These are phyloP conservation scores for Naganishia friedmannii DNA, from an alignment of 768 basidiomycete species.

Conservation along the genomic window DNA sequence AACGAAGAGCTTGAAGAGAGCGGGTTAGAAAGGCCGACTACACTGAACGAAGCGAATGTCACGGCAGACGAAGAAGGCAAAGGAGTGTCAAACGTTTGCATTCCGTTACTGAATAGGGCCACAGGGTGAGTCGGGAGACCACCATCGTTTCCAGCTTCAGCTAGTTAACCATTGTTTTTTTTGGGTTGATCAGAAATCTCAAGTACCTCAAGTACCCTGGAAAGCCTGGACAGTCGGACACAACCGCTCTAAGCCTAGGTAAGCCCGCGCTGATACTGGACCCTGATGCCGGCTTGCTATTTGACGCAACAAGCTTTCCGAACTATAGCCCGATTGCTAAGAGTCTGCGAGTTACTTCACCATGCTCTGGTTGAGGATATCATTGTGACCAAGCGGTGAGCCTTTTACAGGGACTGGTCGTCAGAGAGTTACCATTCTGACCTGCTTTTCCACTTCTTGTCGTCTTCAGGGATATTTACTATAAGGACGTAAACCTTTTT, in stretches of 20 bases:
- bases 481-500: slow-evolving; percentile 77
- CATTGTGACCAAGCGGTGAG: slow-evolving; percentile 16
- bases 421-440: neutral
- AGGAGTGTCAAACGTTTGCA: neutral
- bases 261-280: neutral
- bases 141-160: neutral
- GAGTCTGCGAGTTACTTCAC: slow-evolving; percentile 5
- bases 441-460: neutral
- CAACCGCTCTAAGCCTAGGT: slow-evolving; percentile 10
- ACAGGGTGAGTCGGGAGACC: neutral
- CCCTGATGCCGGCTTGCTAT: neutral
- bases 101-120: slow-evolving; percentile 11
- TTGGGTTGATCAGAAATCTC: neutral
- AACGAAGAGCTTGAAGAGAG: neutral
- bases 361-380: neutral
- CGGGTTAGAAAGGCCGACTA: neutral
- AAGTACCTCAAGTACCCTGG: slow-evolving; percentile 15
- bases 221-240: neutral
- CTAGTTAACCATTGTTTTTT: neutral
- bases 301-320: too few species aligned
- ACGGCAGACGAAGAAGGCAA: neutral
- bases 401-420: neutral
- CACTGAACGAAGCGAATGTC: neutral
- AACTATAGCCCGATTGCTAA: neutral
- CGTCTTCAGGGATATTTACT: slow-evolving; percentile 73